These are phyloP conservation scores for Acacia concinna DNA, from an alignment of 331 rosid species.

Conservation along the genomic window DNA sequence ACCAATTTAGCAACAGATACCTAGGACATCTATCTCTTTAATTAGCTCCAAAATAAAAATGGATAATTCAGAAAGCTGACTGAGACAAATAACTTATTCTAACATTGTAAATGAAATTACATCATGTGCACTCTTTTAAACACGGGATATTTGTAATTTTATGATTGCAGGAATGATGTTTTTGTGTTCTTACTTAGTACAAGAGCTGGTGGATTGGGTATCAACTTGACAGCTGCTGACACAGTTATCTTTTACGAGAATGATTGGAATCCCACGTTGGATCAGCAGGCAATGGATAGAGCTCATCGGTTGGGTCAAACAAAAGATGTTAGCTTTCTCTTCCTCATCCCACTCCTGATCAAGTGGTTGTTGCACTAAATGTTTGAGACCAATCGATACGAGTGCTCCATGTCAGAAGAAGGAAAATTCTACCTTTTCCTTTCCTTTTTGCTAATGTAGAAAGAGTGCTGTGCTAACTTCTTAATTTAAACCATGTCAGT, in stretches of 20 bases:
- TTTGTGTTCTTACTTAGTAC: constrained; percentile 72
- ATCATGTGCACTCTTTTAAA: neutral
- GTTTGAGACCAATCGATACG: neutral
- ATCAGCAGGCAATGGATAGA: constrained; percentile 91
- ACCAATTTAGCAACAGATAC: neutral
- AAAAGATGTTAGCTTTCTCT: constrained; percentile 46
- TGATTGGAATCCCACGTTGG: constrained; percentile 87
- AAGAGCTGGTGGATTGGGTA: constrained; percentile 87
- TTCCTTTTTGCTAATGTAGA: neutral
- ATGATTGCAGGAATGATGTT: constrained; percentile 59
- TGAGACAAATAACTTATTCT: neutral
- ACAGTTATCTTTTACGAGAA: constrained; percentile 98
- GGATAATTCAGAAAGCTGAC: neutral
- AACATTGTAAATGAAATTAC: neutral
- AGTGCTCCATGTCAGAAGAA: neutral
- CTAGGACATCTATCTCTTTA: neutral
- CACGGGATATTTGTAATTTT: constrained; percentile 13
- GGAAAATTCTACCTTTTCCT: neutral
- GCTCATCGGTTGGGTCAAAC: constrained; percentile 79
- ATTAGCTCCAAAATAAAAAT: neutral
- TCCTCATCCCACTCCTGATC: neutral
- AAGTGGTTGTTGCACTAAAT: constrained; percentile 7
- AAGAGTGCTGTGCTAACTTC: neutral
- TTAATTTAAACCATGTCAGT: neutral
- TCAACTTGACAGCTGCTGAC: constrained; percentile 98